Base-by-base conservation (phyloP, 352 stramenopile genomes). In the Blastocystis sp. region DNA sequence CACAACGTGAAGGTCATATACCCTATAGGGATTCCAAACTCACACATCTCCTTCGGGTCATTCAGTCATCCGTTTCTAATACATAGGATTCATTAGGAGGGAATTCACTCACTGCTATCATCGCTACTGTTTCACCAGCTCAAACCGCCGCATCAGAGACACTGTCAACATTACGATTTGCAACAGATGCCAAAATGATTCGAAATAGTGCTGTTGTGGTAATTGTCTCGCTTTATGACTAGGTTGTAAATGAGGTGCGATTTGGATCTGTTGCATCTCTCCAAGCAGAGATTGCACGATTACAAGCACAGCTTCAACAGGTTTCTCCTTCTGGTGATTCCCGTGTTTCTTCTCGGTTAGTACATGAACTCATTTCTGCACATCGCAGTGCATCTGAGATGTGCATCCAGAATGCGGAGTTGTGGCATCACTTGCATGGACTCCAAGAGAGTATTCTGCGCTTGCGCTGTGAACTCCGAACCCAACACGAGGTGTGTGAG, bases 141-240 rank as follows among this genome's bases (percentile, higher is more conserved):
- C n/a, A 91, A 57, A 95, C 93, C 88, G 96, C 97, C 80, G 92
- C 93, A 17, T 90, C 91, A 0, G 95, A 97, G 90, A 97, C 94
- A 9, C 90, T 97, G 24, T 96, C 93, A 24, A 97, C 95, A 11
- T 90, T 97, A 53, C 93, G 94, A 0, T 97, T 97, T 87, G 94
- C 94, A 19, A 95, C 94, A 68, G 94, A 94, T 17, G 95, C 95
- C 13, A 97, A 97, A 79, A 94, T 91, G 44, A 97, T 97, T 90
- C 94, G 95, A 91, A 97, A 97, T 90, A 95, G 96, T 92, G 94
- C 95, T 6, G 93, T 96, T 0, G 93, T 96, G 48, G 96, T 96
- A 73, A 92, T 94, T 62, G 92, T 95, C 77, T 92, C 93, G 56
- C 95, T 92, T 79, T 92, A 95, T 19, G 93, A 94, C 40, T 53